These are phyloP conservation scores for Leccinum aurantiacum DNA, from an alignment of 768 basidiomycete species.

Conservation along the genomic window DNA sequence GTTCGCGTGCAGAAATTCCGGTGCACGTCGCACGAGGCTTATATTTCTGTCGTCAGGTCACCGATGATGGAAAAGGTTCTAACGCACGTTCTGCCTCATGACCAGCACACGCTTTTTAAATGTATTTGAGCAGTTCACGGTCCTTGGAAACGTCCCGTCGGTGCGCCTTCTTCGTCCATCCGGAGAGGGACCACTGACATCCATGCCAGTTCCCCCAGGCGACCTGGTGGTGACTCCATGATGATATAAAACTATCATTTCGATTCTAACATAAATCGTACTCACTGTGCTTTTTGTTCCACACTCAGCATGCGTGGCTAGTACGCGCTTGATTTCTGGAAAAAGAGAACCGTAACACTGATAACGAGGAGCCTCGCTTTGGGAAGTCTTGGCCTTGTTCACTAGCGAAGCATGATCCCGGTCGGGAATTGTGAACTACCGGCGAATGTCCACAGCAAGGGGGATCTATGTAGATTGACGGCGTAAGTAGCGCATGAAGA, in stretches of 20 bases:
- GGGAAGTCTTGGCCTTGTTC: conserved; percentile 65
- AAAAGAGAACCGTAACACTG: conserved; percentile 87
- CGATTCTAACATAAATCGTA: conserved; percentile 1
- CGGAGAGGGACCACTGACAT: conserved; percentile 55
- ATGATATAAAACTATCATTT: not conserved
- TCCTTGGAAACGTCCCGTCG: conserved; percentile 87
- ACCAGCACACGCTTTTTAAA: conserved; percentile 61
- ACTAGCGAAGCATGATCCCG: conserved; percentile 71
- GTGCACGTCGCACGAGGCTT: conserved; percentile 64
- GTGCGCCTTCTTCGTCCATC: conserved; percentile 80
- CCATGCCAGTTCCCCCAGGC: conserved; percentile 2
- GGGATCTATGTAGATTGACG: conserved; percentile 56
- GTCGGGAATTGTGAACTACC: conserved; percentile 97
- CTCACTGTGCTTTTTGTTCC: conserved; percentile 49
- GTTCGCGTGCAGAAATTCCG: conserved; percentile 85
- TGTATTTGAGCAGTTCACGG: conserved; percentile 62
- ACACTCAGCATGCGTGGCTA: conserved; percentile 85
- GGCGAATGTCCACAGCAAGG: conserved; percentile 79
- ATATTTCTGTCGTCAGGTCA: conserved; percentile 45
- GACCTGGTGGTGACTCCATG: not conserved
- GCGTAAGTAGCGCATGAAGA: not conserved
- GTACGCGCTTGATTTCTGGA: conserved; percentile 68
- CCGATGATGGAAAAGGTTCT: not conserved
- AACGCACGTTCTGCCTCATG: conserved; percentile 53
- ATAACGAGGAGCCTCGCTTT: conserved; percentile 70